Percentiles rank a stretch among this genome's conserved stretches.
phyloP scores from a whole-genome alignment of 768 basidiomycete species.

The Tubosaeta sp. region DNA sequence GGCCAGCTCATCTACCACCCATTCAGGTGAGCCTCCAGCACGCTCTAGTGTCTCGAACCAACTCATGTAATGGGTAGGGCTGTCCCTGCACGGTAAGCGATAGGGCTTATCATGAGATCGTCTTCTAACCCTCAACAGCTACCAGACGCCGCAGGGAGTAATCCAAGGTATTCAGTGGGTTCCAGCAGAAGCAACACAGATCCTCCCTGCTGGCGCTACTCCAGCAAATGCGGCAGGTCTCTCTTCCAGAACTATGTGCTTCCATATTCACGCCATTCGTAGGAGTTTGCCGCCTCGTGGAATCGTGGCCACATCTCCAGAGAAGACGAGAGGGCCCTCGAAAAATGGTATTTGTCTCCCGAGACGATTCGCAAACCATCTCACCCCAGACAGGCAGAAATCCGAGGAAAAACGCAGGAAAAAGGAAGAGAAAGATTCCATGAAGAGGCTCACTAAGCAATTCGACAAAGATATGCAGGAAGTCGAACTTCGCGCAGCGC shows the following conservation, averaged over 20 bases:
- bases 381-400: conserved; percentile 38
- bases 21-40: conserved; percentile 54
- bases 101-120: background rate
- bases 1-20: conserved; percentile 64
- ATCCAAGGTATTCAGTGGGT: conserved; percentile 63
- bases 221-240: conserved; percentile 52
- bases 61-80: conserved; percentile 44
- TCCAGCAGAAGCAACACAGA: conserved; percentile 63
- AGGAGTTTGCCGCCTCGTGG: conserved; percentile 64
- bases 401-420: conserved; percentile 50
- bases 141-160: conserved; percentile 64
- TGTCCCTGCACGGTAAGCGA: conserved; percentile 63
- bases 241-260: conserved; percentile 3
- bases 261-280: conserved; percentile 1
- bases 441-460: conserved; percentile 35
- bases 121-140: conserved; percentile 39
- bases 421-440: conserved; percentile 43
- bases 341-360: conserved; percentile 40
- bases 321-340: conserved; percentile 39
- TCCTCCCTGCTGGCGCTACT: conserved; percentile 55
- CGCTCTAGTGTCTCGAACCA: conserved; percentile 1
- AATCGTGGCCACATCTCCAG: conserved; percentile 38
- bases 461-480: conserved; percentile 46
- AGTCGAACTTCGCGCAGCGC: conserved; percentile 50
- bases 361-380: background rate